phyloP scores from a whole-genome alignment of 139 green algal species.

The Tetradesmus lagerheimii region DNA sequence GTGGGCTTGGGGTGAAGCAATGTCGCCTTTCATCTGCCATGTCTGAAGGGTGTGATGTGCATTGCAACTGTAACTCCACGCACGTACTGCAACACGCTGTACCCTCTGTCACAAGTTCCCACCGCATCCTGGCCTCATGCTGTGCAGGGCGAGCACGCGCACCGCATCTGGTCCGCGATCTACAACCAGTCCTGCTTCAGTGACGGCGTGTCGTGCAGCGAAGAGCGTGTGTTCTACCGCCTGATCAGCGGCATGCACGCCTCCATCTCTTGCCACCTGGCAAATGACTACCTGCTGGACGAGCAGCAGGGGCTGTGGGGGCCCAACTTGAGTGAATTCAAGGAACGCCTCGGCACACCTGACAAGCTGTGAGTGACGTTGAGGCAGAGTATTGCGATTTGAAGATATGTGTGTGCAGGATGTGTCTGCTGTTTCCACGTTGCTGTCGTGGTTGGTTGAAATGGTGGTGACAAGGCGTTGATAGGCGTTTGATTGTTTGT shows the following conservation, averaged over 20 bases:
- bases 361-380: conserved; percentile 36
- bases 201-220: conserved; percentile 62
- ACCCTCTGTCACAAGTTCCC: too few relatives aligned
- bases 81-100: too few relatives aligned
- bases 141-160: conserved; percentile 61
- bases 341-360: conserved; percentile 69
- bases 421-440: neutral
- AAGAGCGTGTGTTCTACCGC: conserved; percentile 89
- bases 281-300: conserved; percentile 80
- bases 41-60: too few relatives aligned
- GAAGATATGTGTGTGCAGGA: neutral
- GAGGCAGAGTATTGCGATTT: neutral
- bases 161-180: conserved; percentile 93
- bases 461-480: conserved; percentile 57
- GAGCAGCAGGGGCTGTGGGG: conserved; percentile 75
- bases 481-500: too few relatives aligned
- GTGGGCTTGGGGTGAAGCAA: conserved; percentile 44
- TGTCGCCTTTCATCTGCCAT: too few relatives aligned
- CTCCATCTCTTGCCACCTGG: conserved; percentile 93
- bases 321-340: conserved; percentile 86
- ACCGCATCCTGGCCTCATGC: too few relatives aligned
- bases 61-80: conserved; percentile 95
- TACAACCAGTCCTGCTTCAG: conserved; percentile 93
- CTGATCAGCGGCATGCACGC: conserved; percentile 95
- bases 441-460: too few relatives aligned